A percentile compares a stretch with the other conserved stretches of the same genome.
These are phyloP conservation scores for Alternaria triticimaculans DNA, from an alignment of 2,329 filamentous ascomycete species.

Conservation along the genomic window DNA sequence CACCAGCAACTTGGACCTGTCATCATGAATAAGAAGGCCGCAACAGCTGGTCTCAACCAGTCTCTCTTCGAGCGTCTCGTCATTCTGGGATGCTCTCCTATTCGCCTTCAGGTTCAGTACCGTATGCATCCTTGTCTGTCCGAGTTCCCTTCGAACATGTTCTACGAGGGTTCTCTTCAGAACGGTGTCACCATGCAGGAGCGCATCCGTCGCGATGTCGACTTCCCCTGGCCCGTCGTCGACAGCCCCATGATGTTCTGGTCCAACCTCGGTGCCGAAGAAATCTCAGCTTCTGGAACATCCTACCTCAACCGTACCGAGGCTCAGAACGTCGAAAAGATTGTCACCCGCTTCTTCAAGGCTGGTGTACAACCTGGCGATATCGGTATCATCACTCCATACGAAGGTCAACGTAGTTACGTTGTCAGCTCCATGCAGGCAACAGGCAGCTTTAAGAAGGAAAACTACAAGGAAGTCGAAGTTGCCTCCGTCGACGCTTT, in stretches of 20 bases:
- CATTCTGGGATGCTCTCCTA: conserved; percentile 86
- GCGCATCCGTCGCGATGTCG: conserved; percentile 87
- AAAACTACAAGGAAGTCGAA: conserved; percentile 97
- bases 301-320: conserved; percentile 98
- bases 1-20: conserved; percentile 98
- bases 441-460: conserved; percentile 96
- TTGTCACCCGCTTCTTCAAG: conserved; percentile 98
- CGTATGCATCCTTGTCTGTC: conserved; percentile 99
- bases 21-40: conserved; percentile 99
- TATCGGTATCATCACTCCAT: conserved; percentile 98
- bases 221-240: conserved; percentile 95
- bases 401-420: conserved; percentile 97
- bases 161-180: conserved; percentile 96
- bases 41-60: conserved; percentile 95
- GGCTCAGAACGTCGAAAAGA: conserved; percentile 96
- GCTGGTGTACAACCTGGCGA: conserved; percentile 92
- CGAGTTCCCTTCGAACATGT: conserved; percentile 99
- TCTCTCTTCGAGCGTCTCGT: conserved; percentile 98
- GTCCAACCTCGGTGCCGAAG: conserved; percentile 96
- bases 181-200: conserved; percentile 93
- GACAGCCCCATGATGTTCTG: conserved; percentile 99
- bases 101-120: conserved; percentile 95
- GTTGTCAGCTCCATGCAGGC: conserved; percentile 99
- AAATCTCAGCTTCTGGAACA: conserved; percentile 96
- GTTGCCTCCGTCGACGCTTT: conserved; percentile 98